phyloP scores from a whole-genome alignment of 2,329 filamentous ascomycete genomes.

The Pseudocercospora fuligena region DNA sequence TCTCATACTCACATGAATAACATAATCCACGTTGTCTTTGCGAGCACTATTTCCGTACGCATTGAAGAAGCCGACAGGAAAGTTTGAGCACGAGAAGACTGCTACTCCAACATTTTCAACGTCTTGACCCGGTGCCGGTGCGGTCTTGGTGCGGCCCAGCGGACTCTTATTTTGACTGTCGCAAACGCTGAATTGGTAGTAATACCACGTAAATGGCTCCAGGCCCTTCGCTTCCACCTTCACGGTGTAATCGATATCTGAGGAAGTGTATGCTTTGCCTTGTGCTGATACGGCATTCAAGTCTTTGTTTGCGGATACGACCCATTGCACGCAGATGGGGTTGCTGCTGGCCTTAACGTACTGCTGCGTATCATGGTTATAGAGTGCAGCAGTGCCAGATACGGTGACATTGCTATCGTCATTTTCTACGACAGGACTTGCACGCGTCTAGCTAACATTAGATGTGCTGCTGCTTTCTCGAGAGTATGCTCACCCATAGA shows the following conservation, averaged over 20 bases:
- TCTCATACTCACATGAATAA: conserved; percentile 32
- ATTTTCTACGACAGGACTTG: conserved; percentile 30
- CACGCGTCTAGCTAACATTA: conserved; percentile 33
- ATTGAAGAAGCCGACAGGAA: conserved; percentile 36
- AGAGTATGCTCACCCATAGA: conserved; percentile 38
- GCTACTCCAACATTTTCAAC: conserved; percentile 31
- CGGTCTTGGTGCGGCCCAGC: conserved; percentile 36
- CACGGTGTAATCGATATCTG: conserved; percentile 38
- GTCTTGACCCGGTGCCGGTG: conserved; percentile 32
- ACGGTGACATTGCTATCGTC: conserved; percentile 37
- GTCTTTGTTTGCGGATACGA: conserved; percentile 23
- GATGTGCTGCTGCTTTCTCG: neutral
- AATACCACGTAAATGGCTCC: conserved; percentile 35
- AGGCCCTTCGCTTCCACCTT: conserved; percentile 35
- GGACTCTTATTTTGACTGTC: conserved; percentile 31
- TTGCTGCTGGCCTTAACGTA: conserved; percentile 32
- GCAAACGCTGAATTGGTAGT: conserved; percentile 37
- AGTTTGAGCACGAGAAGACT: conserved; percentile 37
- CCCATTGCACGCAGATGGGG: conserved; percentile 32
- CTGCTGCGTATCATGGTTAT: conserved; percentile 36
- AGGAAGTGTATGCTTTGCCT: conserved; percentile 36
- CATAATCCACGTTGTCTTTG: conserved; percentile 47
- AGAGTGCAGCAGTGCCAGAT: conserved; percentile 32
- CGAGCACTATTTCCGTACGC: conserved; percentile 36
- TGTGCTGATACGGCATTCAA: conserved; percentile 25